A percentile compares a stretch with the other conserved stretches of the same genome.
Conservation (phyloP, 23 red algal genomes). For the Agarophyton chilense region DNA sequence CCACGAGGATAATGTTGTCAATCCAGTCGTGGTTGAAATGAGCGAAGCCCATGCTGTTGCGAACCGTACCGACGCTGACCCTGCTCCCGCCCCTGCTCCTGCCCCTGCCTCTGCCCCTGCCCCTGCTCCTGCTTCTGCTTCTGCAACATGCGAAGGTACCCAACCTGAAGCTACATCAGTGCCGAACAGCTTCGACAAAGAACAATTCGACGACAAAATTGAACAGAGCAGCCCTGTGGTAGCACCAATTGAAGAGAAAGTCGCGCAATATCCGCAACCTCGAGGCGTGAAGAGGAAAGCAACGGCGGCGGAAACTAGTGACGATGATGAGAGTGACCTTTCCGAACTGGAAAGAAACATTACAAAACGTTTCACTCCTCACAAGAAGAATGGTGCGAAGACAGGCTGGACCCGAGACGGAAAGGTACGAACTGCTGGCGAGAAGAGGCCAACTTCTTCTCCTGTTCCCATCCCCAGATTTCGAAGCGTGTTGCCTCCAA, state of each 20-base stretch:
- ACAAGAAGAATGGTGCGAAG: neutral
- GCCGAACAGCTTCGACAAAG: neutral
- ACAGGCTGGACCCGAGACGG: constrained; percentile 5
- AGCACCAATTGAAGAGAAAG: neutral
- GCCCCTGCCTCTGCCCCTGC: neutral
- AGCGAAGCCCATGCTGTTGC: neutral
- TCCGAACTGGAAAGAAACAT: constrained; percentile 24
- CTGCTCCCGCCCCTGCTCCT: neutral
- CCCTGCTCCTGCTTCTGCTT: neutral
- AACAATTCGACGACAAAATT: neutral
- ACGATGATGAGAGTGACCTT: neutral
- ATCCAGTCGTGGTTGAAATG: neutral
- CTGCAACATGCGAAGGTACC: neutral
- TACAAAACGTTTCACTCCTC: constrained; percentile 6
- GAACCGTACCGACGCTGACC: neutral
- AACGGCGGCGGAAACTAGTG: neutral
- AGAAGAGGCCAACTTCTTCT: neutral
- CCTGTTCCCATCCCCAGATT: neutral
- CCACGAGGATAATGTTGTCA: neutral
- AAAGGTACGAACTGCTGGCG: neutral
- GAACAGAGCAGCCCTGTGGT: neutral
- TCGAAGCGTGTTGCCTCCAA: constrained; percentile 1
- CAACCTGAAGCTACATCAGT: neutral
- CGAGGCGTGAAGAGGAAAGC: constrained; percentile 4
- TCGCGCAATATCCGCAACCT: neutral